Evolutionary conservation across 176 grass and related monocot genomes (phyloP), one percentile per base, ranked within the genome.

Genomic region (Microstegium vimineum): DNA sequence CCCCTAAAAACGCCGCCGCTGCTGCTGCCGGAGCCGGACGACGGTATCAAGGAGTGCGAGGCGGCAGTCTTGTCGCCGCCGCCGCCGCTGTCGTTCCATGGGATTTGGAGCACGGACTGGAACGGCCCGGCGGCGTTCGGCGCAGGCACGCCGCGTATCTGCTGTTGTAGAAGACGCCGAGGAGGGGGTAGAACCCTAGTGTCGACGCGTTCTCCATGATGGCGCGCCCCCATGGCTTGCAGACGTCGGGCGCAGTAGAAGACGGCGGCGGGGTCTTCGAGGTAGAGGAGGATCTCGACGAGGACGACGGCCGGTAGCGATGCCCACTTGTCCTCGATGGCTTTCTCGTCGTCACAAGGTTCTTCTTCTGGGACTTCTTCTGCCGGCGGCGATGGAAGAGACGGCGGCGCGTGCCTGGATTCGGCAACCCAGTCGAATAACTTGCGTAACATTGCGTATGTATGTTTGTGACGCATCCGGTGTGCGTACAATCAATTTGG

Each of bases 221-320:
- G 60, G 60, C 27, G 40, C 61, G 41, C 40, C 76, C 17, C 76
- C 76, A 64, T 2, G 59, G 25, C 31, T 68, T 80, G 63, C 77
- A 80, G 10, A 16, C 22, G 30, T 11, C 20, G 31, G 31, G 63
- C 28, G 22, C 62, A 67, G 22, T 31, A 42, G 14, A 54, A 4
- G 22, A 38, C 22, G 63, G 8, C 34, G 23, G 14, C 13, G 47
- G 8, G 0, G 0, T 57, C n/a, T n/a, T n/a, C 65, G 1, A 81
- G 23, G n/a, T 16, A n/a, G 46, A 47, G 4, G 23, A 81, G 30
- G 78, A 81, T 81, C 45, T 81, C 78, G 14, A 81, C 4, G 23
- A 79, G 41, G 25, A 81, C 15, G 23, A 46, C 69, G 4, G 23
- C 12, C 36, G 69, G 64, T 34, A 16, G 33, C 22, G 51, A 60